Base-by-base conservation (phyloP, 73 alveolate genomes). In the Symbiodinium pilosum region DNA sequence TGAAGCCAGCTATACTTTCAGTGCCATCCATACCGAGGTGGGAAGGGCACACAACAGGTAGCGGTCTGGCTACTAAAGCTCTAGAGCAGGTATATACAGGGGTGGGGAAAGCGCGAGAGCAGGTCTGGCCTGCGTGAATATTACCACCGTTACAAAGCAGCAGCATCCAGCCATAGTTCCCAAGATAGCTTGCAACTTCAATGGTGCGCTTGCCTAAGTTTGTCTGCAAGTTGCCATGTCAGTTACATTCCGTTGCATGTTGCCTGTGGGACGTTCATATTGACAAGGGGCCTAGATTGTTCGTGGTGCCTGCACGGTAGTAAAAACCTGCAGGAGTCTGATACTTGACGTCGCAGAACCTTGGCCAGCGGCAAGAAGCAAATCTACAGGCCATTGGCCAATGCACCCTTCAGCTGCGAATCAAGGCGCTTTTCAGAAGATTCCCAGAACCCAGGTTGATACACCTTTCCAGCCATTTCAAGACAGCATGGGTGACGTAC, bases 341-440 rank as follows among this genome's bases (percentile, higher is more conserved):
- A 39, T 77, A 77, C 87, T 77, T 77, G 52, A 77, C 43, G 30
- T 77, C 87, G 34, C 87, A 77, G 51, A 20, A 77, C 87, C 87
- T 77, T 77, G 87, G 87, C n/a, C 47, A 32, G 81, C 20, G 59
- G 71, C 81, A 28, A 24, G 3, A 28, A n/a, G 81, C 81, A 64
- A 64, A 20, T 64, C 81, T 64, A 38, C 81, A 64, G 81, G 34
- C 41, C 24, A 64, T 32, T 64, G 81, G 39, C n/a, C n/a, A n/a
- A n/a, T n/a, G n/a, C n/a, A n/a, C n/a, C n/a, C n/a, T n/a, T n/a
- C n/a, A n/a, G n/a, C n/a, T n/a, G n/a, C n/a, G n/a, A n/a, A n/a
- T n/a, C n/a, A n/a, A n/a, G n/a, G n/a, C n/a, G n/a, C 81, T 64
- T 64, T n/a, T 64, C 81, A 64, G 81, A 64, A 38, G 81, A 64